Evolutionary conservation across 2,329 filamentous ascomycete species (phyloP), one percentile per base, ranked within the genome.

Genomic region (Cladosporium oxysporum): DNA sequence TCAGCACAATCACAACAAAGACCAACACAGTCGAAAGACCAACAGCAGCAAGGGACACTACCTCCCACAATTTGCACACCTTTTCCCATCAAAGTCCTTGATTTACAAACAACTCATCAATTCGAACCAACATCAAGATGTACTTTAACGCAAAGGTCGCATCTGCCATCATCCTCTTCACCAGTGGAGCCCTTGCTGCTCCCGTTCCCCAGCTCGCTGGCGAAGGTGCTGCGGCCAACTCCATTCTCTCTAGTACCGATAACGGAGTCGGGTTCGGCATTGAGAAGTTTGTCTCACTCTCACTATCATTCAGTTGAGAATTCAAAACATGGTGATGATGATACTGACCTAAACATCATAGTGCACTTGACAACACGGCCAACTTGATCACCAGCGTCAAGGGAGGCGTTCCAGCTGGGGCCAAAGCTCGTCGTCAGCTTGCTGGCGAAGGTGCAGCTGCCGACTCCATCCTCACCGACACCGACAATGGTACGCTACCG

Each of bases 401-500:
- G 55, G 44, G 63, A 58, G 47, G 63, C 16, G 47, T 28, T 35
- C 33, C 33, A 14, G 12, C 50, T 53, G 44, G 21, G 4, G 18
- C 21, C 28, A 53, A 53, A n/a, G 12, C 58, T 28, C 65, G 66
- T n/a, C 68, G 70, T 47, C 70, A 72, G 59, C 69, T 72, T 16
- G 70, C 70, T 21, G 70, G 71, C 11, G 71, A 71, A 28, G 71
- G 71, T 5, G 67, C 68, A 10, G 71, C 69, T 21, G 69, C 68
- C 28, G 59, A 71, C 59, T 71, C 68, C 23, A 58, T 72, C 55
- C 64, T 72, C 26, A 66, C 68, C 12, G 41, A 37, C 11, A 71
- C 71, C 3, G 71, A 72, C 47, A 71, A 72, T 23, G 71, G 37
- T 44, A 44, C 2, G 37, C 18, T 6, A 44, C 18, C 16, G 16